A percentile compares a stretch with the other conserved stretches of the same genome.
Evolutionary conservation across 1,284 basidiomycete genomes (phyloP).

Genomic region (Ceratobasidium sp.): DNA sequence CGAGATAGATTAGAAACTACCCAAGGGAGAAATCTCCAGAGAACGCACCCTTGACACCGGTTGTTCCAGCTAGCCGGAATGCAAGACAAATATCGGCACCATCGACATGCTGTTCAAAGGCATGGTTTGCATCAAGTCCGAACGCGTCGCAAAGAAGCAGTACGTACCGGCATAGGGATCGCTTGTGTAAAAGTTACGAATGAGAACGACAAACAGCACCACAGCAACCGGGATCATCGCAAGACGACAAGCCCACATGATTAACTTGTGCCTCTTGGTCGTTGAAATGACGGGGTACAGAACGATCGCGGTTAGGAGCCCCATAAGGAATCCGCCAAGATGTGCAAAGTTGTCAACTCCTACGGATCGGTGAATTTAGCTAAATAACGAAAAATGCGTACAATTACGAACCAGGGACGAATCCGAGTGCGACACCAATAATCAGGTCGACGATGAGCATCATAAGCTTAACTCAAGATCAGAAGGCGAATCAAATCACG

Average conservation of each 20-base stretch:
- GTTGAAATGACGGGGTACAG: constrained; percentile 92
- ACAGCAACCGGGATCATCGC: constrained; percentile 80
- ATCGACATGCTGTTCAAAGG: constrained; percentile 75
- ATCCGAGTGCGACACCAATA: constrained; percentile 88
- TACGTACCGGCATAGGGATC: constrained; percentile 81
- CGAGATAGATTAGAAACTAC: not conserved
- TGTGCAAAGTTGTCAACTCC: constrained; percentile 85
- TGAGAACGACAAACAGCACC: constrained; percentile 85
- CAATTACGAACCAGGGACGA: constrained; percentile 67
- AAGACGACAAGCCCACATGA: constrained; percentile 81
- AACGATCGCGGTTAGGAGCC: constrained; percentile 74
- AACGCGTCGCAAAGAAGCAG: constrained; percentile 3
- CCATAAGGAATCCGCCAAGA: constrained; percentile 85
- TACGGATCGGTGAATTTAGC: constrained; percentile 45
- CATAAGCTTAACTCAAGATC: constrained; percentile 66
- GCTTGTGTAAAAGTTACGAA: constrained; percentile 90
- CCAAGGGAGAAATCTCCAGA: not conserved
- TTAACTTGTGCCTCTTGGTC: constrained; percentile 77
- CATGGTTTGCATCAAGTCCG: not conserved
- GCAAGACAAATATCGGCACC: constrained; percentile 92
- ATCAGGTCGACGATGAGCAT: constrained; percentile 88
- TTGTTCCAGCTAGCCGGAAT: constrained; percentile 84
- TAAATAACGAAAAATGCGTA: constrained; percentile 52
- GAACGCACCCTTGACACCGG: constrained; percentile 74
- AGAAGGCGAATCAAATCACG: constrained; percentile 16